Base-by-base conservation (phyloP, 768 basidiomycete genomes). In the Termitomyces titanicus region DNA sequence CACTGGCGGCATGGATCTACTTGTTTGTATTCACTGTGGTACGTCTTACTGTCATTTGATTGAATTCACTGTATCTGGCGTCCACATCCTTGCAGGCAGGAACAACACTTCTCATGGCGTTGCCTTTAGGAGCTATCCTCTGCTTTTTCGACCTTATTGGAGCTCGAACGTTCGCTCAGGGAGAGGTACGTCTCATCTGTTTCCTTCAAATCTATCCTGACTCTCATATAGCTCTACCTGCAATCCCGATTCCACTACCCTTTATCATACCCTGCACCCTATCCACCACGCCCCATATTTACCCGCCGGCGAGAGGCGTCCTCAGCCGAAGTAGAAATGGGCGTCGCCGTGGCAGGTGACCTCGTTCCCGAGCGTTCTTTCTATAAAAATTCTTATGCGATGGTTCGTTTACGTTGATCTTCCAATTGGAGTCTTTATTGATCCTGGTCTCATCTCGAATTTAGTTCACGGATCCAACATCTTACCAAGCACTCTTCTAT, bases 401-500 rank as follows among this genome's bases (percentile, higher is more conserved):
- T 92, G 90, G 89, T 88, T 56, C 34, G 83, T 68, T 49, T 15
- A 35, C 43, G 20, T n/a, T n/a, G n/a, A n/a, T n/a, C 31, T 37
- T 45, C 25, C 29, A n/a, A 38, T 18, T 2, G 24, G 9, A 37
- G 5, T 9, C 24, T 5, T 10, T 1, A 7, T 25, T 25, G 10
- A 24, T 38, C 18, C 5, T 45, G 1, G 24, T n/a, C 25, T 29
- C 2, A 46, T 40, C 45, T 34, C 10, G n/a, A 45, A 20, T 46
- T 12, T 60, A 91, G 89, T 92, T 92, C 70, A 85, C 86, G 39
- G 90, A 92, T 63, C 73, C 86, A 37, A 89, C 86, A 5, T 88
- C 90, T 17, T 92, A 90, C 68, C 88, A 89, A 72, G 86, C 91
- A 0, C 77, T 93, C 3, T 92, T 93, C 75, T 92, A 93, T 67